Percentiles rank a stretch among this genome's conserved stretches.
These are phyloP conservation scores for Monilinia vaccinii-corymbosi DNA, from an alignment of 2,329 filamentous ascomycete genomes.

Conservation along the genomic window DNA sequence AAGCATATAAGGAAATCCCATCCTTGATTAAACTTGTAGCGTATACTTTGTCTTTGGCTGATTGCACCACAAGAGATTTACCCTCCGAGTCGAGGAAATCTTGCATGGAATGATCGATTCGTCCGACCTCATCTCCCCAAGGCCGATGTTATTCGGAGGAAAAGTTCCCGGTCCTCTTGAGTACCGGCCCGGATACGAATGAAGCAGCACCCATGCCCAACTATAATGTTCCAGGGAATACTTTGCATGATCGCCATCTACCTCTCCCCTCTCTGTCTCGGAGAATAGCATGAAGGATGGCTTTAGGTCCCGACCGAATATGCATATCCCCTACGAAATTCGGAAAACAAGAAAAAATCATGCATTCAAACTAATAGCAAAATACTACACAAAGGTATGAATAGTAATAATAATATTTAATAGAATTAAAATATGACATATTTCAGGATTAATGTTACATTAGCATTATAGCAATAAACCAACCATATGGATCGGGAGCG, in stretches of 20 bases:
- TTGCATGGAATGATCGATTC: background rate
- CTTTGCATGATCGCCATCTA: background rate
- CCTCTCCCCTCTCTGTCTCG: background rate
- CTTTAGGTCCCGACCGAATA: background rate
- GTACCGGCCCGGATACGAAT: background rate
- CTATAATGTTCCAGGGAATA: background rate
- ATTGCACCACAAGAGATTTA: background rate
- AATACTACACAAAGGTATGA: no score
- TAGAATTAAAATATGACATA: no score
- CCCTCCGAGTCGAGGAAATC: background rate
- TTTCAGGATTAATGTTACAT: no score
- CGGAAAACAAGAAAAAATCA: no score
- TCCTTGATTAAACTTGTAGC: background rate
- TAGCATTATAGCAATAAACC: no score
- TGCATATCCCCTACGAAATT: background rate
- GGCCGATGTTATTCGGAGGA: background rate
- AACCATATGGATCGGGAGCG: background rate
- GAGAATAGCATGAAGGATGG: background rate
- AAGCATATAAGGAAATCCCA: background rate
- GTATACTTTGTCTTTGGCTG: background rate
- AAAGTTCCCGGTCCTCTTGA: background rate
- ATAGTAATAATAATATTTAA: no score
- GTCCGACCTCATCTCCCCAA: background rate
- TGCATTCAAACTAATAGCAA: no score
- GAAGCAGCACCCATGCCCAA: background rate